Percentiles rank a stretch among this genome's conserved stretches.
Evolutionary conservation across 768 basidiomycete genomes (phyloP).

Genomic region (Boletus coccyginus): DNA sequence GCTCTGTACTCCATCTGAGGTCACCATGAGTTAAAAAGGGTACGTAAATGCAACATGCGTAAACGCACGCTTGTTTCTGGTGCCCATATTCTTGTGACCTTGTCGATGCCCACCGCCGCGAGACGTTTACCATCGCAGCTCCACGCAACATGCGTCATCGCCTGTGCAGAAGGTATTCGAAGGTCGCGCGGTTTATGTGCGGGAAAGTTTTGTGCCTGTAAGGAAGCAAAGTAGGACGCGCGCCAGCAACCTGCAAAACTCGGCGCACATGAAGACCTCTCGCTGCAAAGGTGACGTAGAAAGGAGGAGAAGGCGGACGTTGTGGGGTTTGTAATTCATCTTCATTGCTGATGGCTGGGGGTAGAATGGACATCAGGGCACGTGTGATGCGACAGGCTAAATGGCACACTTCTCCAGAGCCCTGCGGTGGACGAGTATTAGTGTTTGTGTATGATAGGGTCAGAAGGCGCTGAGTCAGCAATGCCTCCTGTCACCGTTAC

Average conservation of each 20-base stretch:
- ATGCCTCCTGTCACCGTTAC: no score
- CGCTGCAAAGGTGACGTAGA: slow-evolving; percentile 64
- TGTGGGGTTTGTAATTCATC: slow-evolving; percentile 57
- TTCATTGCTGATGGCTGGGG: slow-evolving; percentile 37
- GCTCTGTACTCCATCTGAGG: slow-evolving; percentile 69
- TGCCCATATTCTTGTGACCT: slow-evolving; percentile 69
- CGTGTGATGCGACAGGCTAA: background rate
- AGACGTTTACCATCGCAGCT: slow-evolving; percentile 80
- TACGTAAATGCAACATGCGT: background rate
- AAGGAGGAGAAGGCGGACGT: slow-evolving; percentile 69
- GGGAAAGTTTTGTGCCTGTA: slow-evolving; percentile 73
- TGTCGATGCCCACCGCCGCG: slow-evolving; percentile 81
- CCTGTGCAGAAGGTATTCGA: slow-evolving; percentile 58
- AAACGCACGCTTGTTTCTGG: slow-evolving; percentile 72
- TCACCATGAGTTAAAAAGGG: background rate
- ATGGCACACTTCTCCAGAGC: background rate
- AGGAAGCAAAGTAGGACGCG: slow-evolving; percentile 9
- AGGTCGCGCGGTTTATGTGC: slow-evolving; percentile 78
- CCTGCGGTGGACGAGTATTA: background rate
- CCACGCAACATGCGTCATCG: slow-evolving; percentile 79
- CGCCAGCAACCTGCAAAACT: slow-evolving; percentile 8
- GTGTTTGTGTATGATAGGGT: slow-evolving; percentile 27
- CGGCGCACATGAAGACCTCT: slow-evolving; percentile 67
- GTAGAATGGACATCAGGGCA: slow-evolving; percentile 24
- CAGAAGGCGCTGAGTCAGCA: background rate